These are phyloP conservation scores for Epicoccum sorghinum DNA, from an alignment of 2,329 filamentous ascomycete genomes.

Conservation along the genomic window DNA sequence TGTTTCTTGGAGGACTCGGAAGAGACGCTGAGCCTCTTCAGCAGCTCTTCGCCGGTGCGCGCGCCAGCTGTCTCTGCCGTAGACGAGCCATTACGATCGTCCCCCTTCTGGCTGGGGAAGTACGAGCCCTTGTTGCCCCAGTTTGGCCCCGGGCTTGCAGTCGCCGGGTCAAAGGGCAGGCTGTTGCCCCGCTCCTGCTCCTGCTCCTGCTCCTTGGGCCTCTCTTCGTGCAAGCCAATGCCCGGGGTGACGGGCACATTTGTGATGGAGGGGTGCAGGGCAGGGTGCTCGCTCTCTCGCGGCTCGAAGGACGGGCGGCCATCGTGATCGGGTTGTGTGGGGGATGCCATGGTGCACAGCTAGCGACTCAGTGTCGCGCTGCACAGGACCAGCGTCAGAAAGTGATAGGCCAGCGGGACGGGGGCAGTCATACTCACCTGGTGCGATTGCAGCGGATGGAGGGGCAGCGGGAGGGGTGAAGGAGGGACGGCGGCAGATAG, in stretches of 20 bases:
- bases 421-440: conserved; percentile 18
- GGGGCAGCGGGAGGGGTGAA: neutral
- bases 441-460: neutral
- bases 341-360: conserved; percentile 34
- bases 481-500: conserved; percentile 14
- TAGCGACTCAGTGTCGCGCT: conserved; percentile 27
- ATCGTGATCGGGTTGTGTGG: conserved; percentile 22
- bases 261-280: conserved; percentile 47
- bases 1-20: conserved; percentile 44
- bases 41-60: conserved; percentile 56
- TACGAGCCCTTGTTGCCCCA: conserved; percentile 43
- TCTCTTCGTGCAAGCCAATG: conserved; percentile 48
- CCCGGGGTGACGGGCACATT: conserved; percentile 53
- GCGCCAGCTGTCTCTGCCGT: conserved; percentile 53
- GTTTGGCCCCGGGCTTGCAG: conserved; percentile 39
- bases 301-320: conserved; percentile 31
- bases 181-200: conserved; percentile 28
- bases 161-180: conserved; percentile 40
- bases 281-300: conserved; percentile 45
- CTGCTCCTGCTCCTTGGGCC: conserved; percentile 30
- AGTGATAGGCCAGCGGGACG: conserved; percentile 14
- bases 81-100: conserved; percentile 39
- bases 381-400: conserved; percentile 21
- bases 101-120: conserved; percentile 33
- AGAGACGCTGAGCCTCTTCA: conserved; percentile 59